Conservation (phyloP, 768 basidiomycete species). For the Podaxis sp. region DNA sequence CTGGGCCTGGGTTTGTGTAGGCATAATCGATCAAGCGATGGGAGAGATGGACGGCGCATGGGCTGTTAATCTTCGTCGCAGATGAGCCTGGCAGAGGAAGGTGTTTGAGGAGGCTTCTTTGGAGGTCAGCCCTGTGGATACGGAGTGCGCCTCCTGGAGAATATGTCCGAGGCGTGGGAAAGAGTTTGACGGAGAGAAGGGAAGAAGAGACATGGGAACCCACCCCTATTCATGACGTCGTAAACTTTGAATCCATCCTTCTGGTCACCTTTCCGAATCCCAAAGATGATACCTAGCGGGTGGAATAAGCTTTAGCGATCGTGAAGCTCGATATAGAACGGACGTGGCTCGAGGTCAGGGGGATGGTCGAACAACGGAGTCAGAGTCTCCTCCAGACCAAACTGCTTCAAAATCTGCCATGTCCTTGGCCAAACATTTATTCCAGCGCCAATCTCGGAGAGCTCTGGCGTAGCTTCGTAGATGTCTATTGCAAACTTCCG, state of each 20-base stretch:
- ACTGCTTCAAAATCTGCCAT: conserved; percentile 17
- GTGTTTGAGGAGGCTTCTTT: conserved; percentile 37
- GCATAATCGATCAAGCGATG: conserved; percentile 42
- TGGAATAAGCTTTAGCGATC: neutral
- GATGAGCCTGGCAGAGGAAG: conserved; percentile 23
- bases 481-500: conserved; percentile 32
- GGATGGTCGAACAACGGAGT: conserved; percentile 15
- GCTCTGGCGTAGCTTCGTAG: conserved; percentile 39
- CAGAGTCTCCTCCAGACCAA: conserved; percentile 18
- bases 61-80: neutral
- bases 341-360: conserved; percentile 18
- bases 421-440: conserved; percentile 35
- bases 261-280: conserved; percentile 34
- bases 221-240: conserved; percentile 27
- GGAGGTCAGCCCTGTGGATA: conserved; percentile 47
- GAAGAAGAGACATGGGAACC: neutral
- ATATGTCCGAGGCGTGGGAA: neutral
- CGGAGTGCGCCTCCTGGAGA: conserved; percentile 24
- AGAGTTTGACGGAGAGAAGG: neutral
- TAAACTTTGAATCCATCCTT: conserved; percentile 26
- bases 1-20: conserved; percentile 23
- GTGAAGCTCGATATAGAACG: neutral
- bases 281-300: conserved; percentile 4
- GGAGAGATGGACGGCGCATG: conserved; percentile 28
- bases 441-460: conserved; percentile 46